These are phyloP conservation scores for Kwoniella bestiolae DNA, from an alignment of 768 basidiomycete species.

Conservation along the genomic window DNA sequence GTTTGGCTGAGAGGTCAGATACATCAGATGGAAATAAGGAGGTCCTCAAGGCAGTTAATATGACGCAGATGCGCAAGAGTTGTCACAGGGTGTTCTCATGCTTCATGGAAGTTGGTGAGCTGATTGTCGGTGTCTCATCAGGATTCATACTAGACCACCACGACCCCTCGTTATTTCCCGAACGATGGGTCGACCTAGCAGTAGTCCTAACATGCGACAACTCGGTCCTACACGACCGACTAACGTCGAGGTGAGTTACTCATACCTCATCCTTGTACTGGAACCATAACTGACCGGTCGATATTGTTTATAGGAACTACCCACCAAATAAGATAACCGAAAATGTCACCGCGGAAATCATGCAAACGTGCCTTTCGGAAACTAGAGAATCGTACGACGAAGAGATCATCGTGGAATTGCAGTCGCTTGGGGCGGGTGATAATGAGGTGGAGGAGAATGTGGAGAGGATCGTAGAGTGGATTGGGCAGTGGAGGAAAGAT, in stretches of 20 bases:
- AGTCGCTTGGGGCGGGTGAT: constrained; percentile 65
- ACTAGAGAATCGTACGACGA: constrained; percentile 80
- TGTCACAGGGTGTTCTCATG: too few species aligned
- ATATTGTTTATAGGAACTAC: constrained; percentile 67
- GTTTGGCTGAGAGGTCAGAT: neutral
- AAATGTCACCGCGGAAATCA: constrained; percentile 98
- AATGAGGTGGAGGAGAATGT: constrained; percentile 85
- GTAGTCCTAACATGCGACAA: constrained; percentile 91
- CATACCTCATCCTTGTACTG: neutral
- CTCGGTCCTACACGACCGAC: constrained; percentile 79
- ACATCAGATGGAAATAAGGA: neutral
- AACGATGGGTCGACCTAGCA: constrained; percentile 94
- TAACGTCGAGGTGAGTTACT: constrained; percentile 79
- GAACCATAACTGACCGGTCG: neutral
- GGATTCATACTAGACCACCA: constrained; percentile 58
- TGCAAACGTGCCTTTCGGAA: constrained; percentile 88
- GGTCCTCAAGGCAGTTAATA: too few species aligned
- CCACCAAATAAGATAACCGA: constrained; percentile 92
- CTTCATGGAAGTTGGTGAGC: neutral
- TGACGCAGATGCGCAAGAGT: too few species aligned
- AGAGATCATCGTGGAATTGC: constrained; percentile 84
- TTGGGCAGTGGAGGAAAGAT: constrained; percentile 67
- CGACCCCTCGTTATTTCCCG: constrained; percentile 70
- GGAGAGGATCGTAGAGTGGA: constrained; percentile 85
- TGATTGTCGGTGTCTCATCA: constrained; percentile 8